phyloP scores from a whole-genome alignment of 2,329 filamentous ascomycete species.

The Xylaria sp. region DNA sequence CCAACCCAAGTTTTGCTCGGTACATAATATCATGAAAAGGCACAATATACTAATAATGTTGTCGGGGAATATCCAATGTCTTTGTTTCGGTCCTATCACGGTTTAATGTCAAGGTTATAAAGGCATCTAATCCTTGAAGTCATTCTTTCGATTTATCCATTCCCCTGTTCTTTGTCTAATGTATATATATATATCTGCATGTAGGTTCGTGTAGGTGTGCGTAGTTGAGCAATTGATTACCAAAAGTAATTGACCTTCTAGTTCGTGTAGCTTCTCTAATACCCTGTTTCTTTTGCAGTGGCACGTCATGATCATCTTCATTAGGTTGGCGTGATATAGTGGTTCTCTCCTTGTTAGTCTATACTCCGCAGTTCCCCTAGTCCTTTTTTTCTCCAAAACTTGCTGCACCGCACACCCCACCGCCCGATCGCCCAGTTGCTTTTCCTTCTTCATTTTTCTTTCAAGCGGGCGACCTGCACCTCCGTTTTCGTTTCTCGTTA shows the following conservation, averaged over 20 bases:
- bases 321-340: slow-evolving; percentile 1
- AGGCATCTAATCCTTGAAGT: background rate
- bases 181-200: background rate
- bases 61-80: background rate
- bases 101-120: background rate
- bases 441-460: background rate
- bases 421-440: background rate
- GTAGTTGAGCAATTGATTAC: background rate
- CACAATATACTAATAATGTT: background rate
- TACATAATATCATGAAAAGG: background rate
- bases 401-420: slow-evolving; percentile 1
- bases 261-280: slow-evolving; percentile 1
- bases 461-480: background rate
- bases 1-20: too few species aligned
- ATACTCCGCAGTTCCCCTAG: slow-evolving; percentile 30
- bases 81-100: background rate
- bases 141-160: background rate
- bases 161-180: background rate
- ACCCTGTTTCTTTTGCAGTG: background rate
- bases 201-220: background rate
- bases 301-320: slow-evolving; percentile 6
- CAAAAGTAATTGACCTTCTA: background rate
- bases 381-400: slow-evolving; percentile 1
- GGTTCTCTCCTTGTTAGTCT: background rate
- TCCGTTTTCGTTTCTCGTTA: background rate